Base-by-base conservation (phyloP, 2,329 filamentous ascomycete species). In the Pseudocercospora ulei region DNA sequence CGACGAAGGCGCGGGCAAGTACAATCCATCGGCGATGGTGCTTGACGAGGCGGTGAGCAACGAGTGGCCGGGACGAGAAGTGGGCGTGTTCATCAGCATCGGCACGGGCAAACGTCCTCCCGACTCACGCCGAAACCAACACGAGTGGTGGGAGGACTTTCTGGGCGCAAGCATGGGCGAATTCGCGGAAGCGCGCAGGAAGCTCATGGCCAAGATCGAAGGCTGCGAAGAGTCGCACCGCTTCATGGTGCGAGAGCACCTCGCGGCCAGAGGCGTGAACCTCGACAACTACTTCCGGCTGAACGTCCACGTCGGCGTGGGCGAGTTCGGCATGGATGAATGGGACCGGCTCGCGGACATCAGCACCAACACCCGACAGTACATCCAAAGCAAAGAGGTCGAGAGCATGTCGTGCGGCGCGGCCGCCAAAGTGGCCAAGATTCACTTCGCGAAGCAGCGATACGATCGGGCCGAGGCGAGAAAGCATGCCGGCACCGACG, bases 291-390 rank as follows among this genome's bases (percentile, higher is more conserved):
- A 98, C 65, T 93, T 86, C 60, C 81, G 90, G 5, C 69, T 96
- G n/a, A 98, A 98, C 49, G 90, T 96, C 25, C 87, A 96, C 57
- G 79, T 94, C 9, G 90, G 88, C 1, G 87, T 96, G 2, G 87
- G 88, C 37, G 90, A 96, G 57, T 96, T 95, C 59, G 88, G 83
- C 35, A 96, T 98, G 86, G 98, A 96, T 17, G 90, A 96, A 60
- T 98, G 90, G 90, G 76, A 84, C 54, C 76, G 87, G 3, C 67
- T 96, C n/a, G 80, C 83, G 16, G 88, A 95, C 36, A 96, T 98
- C 64, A 94, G 84, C 65, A 95, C 85, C 8, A 80, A 80, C 57
- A 98, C 90, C 0, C 75, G 83, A 50, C 76, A 80, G 47, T 98
- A 96, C 58, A 73, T 98, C 37, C 67, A 71, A 5, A 79, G 79